These are phyloP conservation scores for Chalciporus chontae DNA, from an alignment of 768 basidiomycete genomes.

Conservation along the genomic window DNA sequence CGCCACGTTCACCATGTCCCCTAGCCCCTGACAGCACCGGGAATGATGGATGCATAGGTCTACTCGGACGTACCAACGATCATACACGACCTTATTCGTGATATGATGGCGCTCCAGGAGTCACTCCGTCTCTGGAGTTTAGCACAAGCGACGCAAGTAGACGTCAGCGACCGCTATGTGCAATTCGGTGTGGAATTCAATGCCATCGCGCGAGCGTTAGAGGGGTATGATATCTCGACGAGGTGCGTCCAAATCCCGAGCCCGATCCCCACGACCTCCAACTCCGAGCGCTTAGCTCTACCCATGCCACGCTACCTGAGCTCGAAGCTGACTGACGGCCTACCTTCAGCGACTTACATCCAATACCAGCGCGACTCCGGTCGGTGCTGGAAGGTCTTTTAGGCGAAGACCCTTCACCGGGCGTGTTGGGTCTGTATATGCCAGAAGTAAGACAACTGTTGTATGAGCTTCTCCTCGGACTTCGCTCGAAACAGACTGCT, in stretches of 20 bases:
- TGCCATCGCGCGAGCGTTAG: constrained; percentile 70
- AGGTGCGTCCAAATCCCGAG: constrained; percentile 45
- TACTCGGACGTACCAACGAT: constrained; percentile 50
- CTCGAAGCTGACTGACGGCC: neutral
- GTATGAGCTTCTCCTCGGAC: constrained; percentile 37
- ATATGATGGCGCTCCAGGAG: constrained; percentile 82
- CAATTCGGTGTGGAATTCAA: constrained; percentile 89
- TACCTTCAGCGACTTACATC: constrained; percentile 35
- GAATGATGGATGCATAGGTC: neutral
- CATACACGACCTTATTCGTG: constrained; percentile 67
- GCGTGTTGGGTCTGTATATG: constrained; percentile 34
- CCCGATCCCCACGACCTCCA: neutral
- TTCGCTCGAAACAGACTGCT: constrained; percentile 41
- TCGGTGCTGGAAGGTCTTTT: constrained; percentile 41
- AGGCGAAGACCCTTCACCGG: constrained; percentile 37
- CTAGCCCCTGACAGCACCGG: neutral
- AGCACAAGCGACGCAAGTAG: constrained; percentile 52
- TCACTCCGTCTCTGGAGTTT: constrained; percentile 66
- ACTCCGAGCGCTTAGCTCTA: neutral
- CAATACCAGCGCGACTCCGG: constrained; percentile 38
- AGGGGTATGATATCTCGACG: constrained; percentile 67
- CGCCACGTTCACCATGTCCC: neutral
- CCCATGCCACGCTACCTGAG: neutral
- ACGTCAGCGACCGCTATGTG: constrained; percentile 90
- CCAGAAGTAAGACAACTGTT: constrained; percentile 37